Percentiles rank a stretch among this genome's conserved stretches.
Evolutionary conservation across 2,329 filamentous ascomycete species (phyloP).

Genomic region (Fusarium sp.): DNA sequence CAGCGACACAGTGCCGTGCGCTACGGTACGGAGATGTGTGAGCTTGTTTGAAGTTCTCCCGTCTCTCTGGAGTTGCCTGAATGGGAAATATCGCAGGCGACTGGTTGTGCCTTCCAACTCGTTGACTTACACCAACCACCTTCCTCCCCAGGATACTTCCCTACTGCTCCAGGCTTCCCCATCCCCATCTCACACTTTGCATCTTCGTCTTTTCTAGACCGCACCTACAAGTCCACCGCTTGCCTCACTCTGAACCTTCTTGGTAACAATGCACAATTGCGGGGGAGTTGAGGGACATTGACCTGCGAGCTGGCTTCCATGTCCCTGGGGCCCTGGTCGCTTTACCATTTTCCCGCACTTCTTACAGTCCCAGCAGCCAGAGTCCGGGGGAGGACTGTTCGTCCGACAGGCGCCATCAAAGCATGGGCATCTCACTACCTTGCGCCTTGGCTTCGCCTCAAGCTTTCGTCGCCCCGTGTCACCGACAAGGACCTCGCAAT

Average conservation of each 20-base stretch:
- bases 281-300: conserved; percentile 30
- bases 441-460: conserved; percentile 9
- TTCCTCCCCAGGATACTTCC: neutral
- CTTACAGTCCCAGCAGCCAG: conserved; percentile 17
- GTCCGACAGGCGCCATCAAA: conserved; percentile 8
- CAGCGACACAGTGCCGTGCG: conserved; percentile 14
- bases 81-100: conserved; percentile 23
- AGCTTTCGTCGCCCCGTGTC: neutral
- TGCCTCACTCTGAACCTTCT: conserved; percentile 24
- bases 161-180: neutral
- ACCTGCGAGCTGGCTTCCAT: neutral
- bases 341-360: conserved; percentile 15
- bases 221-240: conserved; percentile 12
- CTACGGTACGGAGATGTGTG: conserved; percentile 20
- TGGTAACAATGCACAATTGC: conserved; percentile 34
- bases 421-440: conserved; percentile 15
- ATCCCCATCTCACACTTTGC: conserved; percentile 11
- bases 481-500: neutral
- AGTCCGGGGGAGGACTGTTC: conserved; percentile 34
- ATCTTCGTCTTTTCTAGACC: conserved; percentile 6
- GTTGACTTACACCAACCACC: conserved; percentile 18
- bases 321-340: conserved; percentile 6
- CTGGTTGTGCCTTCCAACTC: conserved; percentile 15
- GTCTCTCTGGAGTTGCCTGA: conserved; percentile 4
- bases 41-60: conserved; percentile 30